phyloP scores from a whole-genome alignment of 345 rosid genomes.

The Eucalyptus shirleyi region DNA sequence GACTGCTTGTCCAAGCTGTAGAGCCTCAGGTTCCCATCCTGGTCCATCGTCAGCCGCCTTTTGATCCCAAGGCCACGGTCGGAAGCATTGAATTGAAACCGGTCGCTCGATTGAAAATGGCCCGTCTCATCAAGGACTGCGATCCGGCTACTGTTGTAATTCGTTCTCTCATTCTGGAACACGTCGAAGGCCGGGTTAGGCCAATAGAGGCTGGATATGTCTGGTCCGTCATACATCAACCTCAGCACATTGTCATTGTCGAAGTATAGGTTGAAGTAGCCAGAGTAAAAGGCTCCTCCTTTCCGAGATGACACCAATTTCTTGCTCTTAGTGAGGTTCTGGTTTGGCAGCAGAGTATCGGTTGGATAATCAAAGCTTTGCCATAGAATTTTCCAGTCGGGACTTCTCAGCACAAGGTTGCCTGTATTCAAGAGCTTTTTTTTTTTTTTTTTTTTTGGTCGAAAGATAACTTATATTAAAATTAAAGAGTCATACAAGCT shows the following conservation, averaged over 20 bases:
- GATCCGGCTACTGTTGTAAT: constrained; percentile 16
- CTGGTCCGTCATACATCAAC: constrained; percentile 29
- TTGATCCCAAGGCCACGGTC: constrained; percentile 16
- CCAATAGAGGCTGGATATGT: constrained; percentile 32
- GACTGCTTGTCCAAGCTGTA: constrained; percentile 11
- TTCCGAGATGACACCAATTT: constrained; percentile 12
- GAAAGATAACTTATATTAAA: no score
- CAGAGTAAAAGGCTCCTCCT: constrained; percentile 4
- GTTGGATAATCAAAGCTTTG: constrained; percentile 36
- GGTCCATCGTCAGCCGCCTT: constrained; percentile 25
- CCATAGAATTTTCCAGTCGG: constrained; percentile 7
- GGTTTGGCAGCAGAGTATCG: constrained; percentile 32
- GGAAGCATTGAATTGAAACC: constrained; percentile 9
- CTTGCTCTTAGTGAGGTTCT: constrained; percentile 5
- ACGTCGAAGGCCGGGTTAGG: neutral
- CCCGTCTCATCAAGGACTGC: constrained; percentile 22
- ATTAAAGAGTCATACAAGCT: no score
- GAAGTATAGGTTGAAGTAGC: constrained; percentile 10
- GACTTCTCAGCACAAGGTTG: constrained; percentile 19
- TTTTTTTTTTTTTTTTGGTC: no score
- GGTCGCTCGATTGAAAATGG: constrained; percentile 16
- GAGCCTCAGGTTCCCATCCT: constrained; percentile 34
- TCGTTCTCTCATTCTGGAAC: constrained; percentile 4
- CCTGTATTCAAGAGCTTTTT: constrained; percentile 26
- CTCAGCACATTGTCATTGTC: constrained; percentile 23